Evolutionary conservation across 1,284 basidiomycete species (phyloP), one percentile per base, ranked within the genome.

Genomic region (Tylopilus sp.): DNA sequence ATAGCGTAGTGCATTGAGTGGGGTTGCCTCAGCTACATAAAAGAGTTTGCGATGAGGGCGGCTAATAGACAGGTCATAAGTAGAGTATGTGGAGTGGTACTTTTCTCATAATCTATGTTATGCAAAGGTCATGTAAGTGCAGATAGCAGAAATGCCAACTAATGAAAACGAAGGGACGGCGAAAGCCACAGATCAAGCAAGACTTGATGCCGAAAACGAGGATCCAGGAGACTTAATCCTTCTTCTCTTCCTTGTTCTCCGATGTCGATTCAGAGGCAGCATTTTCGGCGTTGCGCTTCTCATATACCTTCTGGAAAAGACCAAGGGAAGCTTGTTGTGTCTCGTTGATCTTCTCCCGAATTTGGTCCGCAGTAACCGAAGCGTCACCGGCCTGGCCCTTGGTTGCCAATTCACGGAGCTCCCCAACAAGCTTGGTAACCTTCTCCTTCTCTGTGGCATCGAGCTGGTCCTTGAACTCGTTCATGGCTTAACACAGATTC

Each of bases 241-340:
- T 91, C 89, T 92, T 91, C 82, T 91, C 89, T 75, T 89, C 84
- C 69, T 86, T 81, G 80, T 86, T 87, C 71, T 84, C 81, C 3
- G 76, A 56, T 15, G 81, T 67, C 44, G 85, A 73, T 73, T 87
- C 85, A n/a, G 84, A 81, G 6, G 86, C 71, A 66, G 81, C 81
- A 70, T 86, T 85, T 81, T 93, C 91, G 61, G 90, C 90, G 73
- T 89, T 89, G 69, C 93, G 90, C 89, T 95, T 95, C 88, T 98
- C 95, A 82, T 98, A 98, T 36, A 97, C 93, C 91, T 97, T 98
- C 84, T 98, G 95, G 96, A 99, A 99, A 70, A 99, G 92, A 72
- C 95, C 95, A 57, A 99, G 90, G 39, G 95, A 97, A 53, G 97
- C 96, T 79, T 95, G 93, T 80, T 99, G 97, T n/a, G 96, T 96